Percentiles rank a stretch among this genome's conserved stretches.
These are phyloP conservation scores for Botrytis deweyae DNA, from an alignment of 2,329 filamentous ascomycete species.

Conservation along the genomic window DNA sequence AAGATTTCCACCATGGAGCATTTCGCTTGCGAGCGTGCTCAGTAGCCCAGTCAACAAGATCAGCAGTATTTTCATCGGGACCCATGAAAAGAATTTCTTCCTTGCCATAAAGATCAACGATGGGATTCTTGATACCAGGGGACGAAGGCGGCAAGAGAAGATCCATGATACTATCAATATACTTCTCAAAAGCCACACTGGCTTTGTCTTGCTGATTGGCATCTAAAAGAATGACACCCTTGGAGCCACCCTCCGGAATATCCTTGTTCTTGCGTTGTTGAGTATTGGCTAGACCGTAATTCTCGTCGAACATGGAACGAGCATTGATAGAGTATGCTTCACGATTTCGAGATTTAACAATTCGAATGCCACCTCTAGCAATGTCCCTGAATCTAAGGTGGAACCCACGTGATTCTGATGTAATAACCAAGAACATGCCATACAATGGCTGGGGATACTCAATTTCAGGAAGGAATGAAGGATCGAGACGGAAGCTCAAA, in stretches of 20 bases:
- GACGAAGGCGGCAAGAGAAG: conserved; percentile 85
- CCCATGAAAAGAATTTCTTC: conserved; percentile 98
- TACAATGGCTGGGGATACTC: conserved; percentile 94
- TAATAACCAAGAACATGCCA: conserved; percentile 98
- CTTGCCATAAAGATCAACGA: conserved; percentile 92
- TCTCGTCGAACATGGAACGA: conserved; percentile 95
- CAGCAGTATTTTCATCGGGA: conserved; percentile 97
- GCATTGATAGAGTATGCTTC: conserved; percentile 97
- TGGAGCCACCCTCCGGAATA: conserved; percentile 96
- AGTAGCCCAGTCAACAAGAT: conserved; percentile 98
- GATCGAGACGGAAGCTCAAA: conserved; percentile 91
- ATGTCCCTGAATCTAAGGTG: conserved; percentile 97
- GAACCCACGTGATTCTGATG: conserved; percentile 94
- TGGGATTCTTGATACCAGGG: conserved; percentile 97
- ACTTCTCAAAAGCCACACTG: conserved; percentile 94
- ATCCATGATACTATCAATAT: conserved; percentile 98
- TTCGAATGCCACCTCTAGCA: conserved; percentile 93
- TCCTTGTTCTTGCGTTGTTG: conserved; percentile 99
- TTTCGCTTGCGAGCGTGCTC: conserved; percentile 84
- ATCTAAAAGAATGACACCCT: conserved; percentile 94
- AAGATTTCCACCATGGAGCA: conserved; percentile 99
- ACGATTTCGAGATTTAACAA: conserved; percentile 95
- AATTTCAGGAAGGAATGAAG: conserved; percentile 80
- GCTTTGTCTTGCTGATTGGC: conserved; percentile 92
- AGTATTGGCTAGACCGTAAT: conserved; percentile 96